These are phyloP conservation scores for Skeletonema costatum DNA, from an alignment of 108 stramenopile species.

Conservation along the genomic window DNA sequence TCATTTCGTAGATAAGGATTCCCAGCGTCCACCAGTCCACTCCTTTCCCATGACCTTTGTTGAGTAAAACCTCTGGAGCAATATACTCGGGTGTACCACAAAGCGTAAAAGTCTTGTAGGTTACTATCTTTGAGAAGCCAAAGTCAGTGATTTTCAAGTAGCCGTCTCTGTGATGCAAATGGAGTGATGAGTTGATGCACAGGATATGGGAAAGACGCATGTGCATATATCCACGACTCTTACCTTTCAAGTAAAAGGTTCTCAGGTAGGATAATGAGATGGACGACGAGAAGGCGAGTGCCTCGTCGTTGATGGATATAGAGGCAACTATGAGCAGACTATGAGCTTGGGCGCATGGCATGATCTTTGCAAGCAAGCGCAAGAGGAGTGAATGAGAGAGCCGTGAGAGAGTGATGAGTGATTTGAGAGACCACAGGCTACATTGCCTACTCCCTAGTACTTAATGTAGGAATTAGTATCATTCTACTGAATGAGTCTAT, in stretches of 20 bases:
- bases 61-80: constrained; percentile 90
- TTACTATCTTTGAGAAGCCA: constrained; percentile 75
- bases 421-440: too few species aligned
- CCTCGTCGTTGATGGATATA: too few species aligned
- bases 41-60: constrained; percentile 91
- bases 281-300: too few species aligned
- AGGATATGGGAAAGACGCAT: not conserved
- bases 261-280: too few species aligned
- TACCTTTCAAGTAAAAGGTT: not conserved
- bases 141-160: constrained; percentile 87
- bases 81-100: constrained; percentile 97
- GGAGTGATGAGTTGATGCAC: constrained; percentile 6
- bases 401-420: too few species aligned
- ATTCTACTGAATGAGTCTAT: too few species aligned
- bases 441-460: too few species aligned
- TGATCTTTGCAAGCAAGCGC: too few species aligned
- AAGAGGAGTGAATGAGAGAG: too few species aligned
- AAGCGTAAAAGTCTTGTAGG: constrained; percentile 86
- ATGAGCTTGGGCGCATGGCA: too few species aligned
- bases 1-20: constrained; percentile 85
- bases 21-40: constrained; percentile 95
- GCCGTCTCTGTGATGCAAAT: constrained; percentile 70
- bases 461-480: too few species aligned
- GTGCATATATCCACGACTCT: not conserved
- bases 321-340: too few species aligned